phyloP scores from a whole-genome alignment of 345 rosid genomes.

The Eucalyptus regnans region DNA sequence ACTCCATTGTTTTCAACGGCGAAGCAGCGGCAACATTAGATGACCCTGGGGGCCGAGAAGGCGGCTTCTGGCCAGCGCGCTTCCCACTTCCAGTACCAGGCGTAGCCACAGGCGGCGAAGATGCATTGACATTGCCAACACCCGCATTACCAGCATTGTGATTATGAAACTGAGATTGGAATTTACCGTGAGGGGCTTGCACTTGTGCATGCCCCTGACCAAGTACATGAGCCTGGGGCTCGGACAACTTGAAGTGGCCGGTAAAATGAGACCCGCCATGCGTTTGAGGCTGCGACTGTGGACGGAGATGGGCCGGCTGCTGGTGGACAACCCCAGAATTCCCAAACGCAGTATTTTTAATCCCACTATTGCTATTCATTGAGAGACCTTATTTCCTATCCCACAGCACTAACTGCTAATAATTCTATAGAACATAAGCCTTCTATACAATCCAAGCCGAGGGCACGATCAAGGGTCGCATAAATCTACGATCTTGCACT shows the following conservation, averaged over 20 bases:
- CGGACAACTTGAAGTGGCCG: slow-evolving; percentile 9
- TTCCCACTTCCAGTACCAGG: slow-evolving; percentile 6
- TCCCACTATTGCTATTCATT: not conserved
- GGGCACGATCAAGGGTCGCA: not conserved
- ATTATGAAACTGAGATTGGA: slow-evolving; percentile 3
- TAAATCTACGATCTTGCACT: not conserved
- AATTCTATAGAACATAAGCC: not conserved
- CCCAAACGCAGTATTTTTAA: not conserved
- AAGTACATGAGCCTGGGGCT: slow-evolving; percentile 1
- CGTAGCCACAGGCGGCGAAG: not conserved
- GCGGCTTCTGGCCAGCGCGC: not conserved
- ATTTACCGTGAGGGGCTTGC: not conserved
- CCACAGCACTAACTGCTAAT: not conserved
- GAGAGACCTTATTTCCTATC: not conserved
- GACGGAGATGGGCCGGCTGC: not conserved
- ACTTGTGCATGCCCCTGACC: not conserved
- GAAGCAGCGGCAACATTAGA: not conserved
- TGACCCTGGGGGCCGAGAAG: slow-evolving; percentile 1
- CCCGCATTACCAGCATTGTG: not conserved
- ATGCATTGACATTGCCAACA: not conserved
- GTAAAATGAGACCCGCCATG: not conserved
- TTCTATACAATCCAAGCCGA: not conserved
- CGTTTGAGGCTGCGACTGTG: not conserved
- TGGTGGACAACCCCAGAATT: not conserved
- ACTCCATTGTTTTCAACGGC: slow-evolving; percentile 2